These are phyloP conservation scores for Onygenales sp. DNA, from an alignment of 2,329 filamentous ascomycete genomes.

Conservation along the genomic window DNA sequence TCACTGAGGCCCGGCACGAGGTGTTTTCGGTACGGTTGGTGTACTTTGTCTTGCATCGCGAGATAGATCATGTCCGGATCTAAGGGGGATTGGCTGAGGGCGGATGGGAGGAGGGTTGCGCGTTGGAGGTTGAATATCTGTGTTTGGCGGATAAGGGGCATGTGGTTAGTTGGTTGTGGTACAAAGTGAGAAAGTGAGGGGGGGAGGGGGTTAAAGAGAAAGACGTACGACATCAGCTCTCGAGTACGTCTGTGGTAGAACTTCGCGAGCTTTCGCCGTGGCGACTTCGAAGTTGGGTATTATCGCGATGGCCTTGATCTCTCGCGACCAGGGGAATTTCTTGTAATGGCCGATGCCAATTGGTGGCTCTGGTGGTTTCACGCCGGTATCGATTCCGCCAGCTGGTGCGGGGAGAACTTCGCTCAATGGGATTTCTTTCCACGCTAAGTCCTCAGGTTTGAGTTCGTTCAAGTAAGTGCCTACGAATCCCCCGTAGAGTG, in stretches of 20 bases:
- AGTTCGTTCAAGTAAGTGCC: conserved; percentile 93
- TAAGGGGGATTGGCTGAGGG: conserved; percentile 79
- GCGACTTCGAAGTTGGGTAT: conserved; percentile 93
- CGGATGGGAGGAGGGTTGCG: conserved; percentile 81
- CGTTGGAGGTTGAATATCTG: conserved; percentile 81
- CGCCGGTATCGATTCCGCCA: conserved; percentile 82
- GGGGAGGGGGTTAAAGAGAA: background rate
- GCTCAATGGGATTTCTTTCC: conserved; percentile 86
- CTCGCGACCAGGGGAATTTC: conserved; percentile 84
- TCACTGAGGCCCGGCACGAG: conserved; percentile 87
- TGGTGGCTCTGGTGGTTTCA: conserved; percentile 79
- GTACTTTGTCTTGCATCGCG: conserved; percentile 97
- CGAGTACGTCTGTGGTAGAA: conserved; percentile 70
- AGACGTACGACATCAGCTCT: conserved; percentile 68
- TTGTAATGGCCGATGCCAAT: conserved; percentile 90
- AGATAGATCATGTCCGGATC: conserved; percentile 91
- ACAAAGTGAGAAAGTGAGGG: background rate
- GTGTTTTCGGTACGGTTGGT: conserved; percentile 88
- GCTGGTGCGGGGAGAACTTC: conserved; percentile 87
- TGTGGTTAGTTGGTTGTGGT: background rate
- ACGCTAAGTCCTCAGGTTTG: conserved; percentile 75
- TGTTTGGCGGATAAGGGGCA: background rate
- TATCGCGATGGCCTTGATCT: conserved; percentile 94
- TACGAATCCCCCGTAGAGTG: conserved; percentile 91
- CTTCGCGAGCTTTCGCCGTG: conserved; percentile 82